Evolutionary conservation across 2,329 filamentous ascomycete genomes (phyloP).

Genomic region (Trichoderma koningii): DNA sequence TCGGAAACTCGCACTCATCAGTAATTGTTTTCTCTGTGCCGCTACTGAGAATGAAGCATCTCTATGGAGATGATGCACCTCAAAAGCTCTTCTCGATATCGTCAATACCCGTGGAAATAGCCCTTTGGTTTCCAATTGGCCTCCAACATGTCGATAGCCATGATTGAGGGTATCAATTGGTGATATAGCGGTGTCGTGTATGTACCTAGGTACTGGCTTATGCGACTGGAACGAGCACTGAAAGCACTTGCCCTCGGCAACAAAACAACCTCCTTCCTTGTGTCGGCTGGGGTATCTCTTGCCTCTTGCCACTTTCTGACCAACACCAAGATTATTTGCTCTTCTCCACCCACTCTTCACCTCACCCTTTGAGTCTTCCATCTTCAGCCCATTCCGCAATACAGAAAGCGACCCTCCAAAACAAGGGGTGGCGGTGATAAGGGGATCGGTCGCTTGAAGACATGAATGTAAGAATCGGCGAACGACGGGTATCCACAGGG

Average conservation of each 20-base stretch:
- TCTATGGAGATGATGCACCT: too few species aligned
- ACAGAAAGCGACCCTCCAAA: neutral
- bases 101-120: neutral
- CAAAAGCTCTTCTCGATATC: neutral
- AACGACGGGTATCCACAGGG: neutral
- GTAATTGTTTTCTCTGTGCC: too few species aligned
- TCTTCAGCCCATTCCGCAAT: constrained; percentile 1
- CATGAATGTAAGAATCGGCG: too few species aligned
- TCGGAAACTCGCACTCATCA: too few species aligned
- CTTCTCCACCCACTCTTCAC: constrained; percentile 9
- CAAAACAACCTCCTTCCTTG: neutral
- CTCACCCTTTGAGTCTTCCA: constrained; percentile 2
- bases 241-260: neutral
- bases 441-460: too few species aligned
- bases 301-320: neutral
- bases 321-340: neutral
- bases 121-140: neutral
- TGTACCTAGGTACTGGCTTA: too few species aligned
- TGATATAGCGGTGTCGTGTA: neutral
- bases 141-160: neutral
- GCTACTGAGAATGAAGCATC: too few species aligned
- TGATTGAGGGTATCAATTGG: neutral
- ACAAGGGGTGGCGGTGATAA: too few species aligned
- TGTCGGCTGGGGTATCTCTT: too few species aligned
- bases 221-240: neutral